Conservation (phyloP, 2,329 filamentous ascomycete species). For the Thielaviopsis punctulata region DNA sequence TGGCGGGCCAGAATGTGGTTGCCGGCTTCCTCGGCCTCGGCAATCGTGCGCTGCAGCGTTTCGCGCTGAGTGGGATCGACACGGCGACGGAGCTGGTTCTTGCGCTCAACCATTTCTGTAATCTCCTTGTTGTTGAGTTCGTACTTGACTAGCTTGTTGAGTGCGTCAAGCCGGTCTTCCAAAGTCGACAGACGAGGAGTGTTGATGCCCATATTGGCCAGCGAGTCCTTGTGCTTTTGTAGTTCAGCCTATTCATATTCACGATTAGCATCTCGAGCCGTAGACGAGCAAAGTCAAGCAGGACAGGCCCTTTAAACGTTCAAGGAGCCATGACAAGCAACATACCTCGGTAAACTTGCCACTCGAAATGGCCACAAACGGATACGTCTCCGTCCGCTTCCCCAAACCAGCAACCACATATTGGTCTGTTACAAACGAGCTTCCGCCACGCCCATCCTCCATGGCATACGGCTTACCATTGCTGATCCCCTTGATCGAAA, state of each 20-base stretch:
- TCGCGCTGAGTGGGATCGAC: slow-evolving; percentile 52
- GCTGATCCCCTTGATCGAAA: slow-evolving; percentile 43
- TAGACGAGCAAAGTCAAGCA: neutral
- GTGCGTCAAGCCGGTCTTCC: slow-evolving; percentile 56
- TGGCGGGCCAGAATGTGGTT: slow-evolving; percentile 39
- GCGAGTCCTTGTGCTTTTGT: slow-evolving; percentile 52
- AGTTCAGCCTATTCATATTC: slow-evolving; percentile 46
- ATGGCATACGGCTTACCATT: slow-evolving; percentile 73
- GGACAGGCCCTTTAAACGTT: neutral
- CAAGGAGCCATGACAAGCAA: slow-evolving; percentile 2
- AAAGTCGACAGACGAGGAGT: slow-evolving; percentile 58
- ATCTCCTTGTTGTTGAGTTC: slow-evolving; percentile 73
- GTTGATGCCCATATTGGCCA: slow-evolving; percentile 5
- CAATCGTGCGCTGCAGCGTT: slow-evolving; percentile 45
- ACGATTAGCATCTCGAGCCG: slow-evolving; percentile 13
- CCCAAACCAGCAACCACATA: slow-evolving; percentile 73
- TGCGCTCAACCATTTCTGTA: slow-evolving; percentile 57
- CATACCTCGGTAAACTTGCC: slow-evolving; percentile 64
- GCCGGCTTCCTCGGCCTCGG: slow-evolving; percentile 46
- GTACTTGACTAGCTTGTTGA: slow-evolving; percentile 63
- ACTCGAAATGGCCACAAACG: slow-evolving; percentile 83
- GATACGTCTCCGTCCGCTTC: slow-evolving; percentile 67
- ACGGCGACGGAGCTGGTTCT: slow-evolving; percentile 48
- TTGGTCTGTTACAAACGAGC: slow-evolving; percentile 61
- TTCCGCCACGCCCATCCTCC: slow-evolving; percentile 49